phyloP scores from a whole-genome alignment of 805 yeast species.

The Kodamaea hsintzibuensis region DNA sequence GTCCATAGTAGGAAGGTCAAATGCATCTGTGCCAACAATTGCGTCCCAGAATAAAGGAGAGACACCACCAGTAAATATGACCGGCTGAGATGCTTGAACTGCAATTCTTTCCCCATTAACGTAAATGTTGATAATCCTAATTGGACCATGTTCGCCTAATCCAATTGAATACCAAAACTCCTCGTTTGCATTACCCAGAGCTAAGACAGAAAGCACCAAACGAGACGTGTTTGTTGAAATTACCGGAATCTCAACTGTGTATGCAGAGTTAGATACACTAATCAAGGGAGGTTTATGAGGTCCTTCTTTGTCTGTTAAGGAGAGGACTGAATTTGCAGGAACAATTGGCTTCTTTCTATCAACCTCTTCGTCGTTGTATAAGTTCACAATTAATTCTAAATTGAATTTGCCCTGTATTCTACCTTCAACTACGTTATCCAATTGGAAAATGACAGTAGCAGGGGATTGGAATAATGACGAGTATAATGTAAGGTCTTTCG shows the following conservation, averaged over 20 bases:
- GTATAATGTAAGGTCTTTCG: constrained; percentile 67
- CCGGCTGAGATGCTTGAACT: constrained; percentile 66
- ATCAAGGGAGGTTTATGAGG: neutral
- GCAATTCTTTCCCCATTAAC: constrained; percentile 61
- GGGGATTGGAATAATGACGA: constrained; percentile 48
- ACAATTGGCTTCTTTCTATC: neutral
- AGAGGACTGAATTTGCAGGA: constrained; percentile 41
- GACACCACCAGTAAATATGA: constrained; percentile 77
- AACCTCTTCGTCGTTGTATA: neutral
- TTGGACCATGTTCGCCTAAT: constrained; percentile 67
- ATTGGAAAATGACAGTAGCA: constrained; percentile 51
- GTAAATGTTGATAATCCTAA: constrained; percentile 63
- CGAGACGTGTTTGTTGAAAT: constrained; percentile 59
- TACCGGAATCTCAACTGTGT: constrained; percentile 42
- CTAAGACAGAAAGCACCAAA: constrained; percentile 57
- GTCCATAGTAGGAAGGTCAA: constrained; percentile 69
- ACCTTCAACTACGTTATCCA: constrained; percentile 61
- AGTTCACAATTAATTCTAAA: constrained; percentile 36
- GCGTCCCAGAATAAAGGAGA: constrained; percentile 83
- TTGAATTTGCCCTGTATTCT: constrained; percentile 60
- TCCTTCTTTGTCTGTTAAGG: constrained; percentile 26
- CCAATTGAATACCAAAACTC: constrained; percentile 81
- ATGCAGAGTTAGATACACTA: constrained; percentile 35
- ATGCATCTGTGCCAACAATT: constrained; percentile 70
- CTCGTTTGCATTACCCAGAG: constrained; percentile 76